Evolutionary conservation across 257 asterid species (phyloP), one percentile per base, ranked within the genome.

Genomic region (Solanum peruvianum): DNA sequence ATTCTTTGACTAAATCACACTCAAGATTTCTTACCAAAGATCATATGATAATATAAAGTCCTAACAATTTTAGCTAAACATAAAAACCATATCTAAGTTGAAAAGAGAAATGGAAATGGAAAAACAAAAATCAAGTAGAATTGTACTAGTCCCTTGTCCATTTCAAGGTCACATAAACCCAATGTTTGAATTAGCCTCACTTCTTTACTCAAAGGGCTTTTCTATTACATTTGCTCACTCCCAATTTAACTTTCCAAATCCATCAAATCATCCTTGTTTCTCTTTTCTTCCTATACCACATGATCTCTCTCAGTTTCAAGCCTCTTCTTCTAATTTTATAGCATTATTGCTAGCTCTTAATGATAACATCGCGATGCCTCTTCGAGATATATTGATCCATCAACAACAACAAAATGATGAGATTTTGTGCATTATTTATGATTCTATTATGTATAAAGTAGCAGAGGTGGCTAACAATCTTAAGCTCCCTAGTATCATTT

Each of bases 131-230:
- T 16, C 62, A 52, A 52, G 9, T 52, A 52, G 62, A 6, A 52
- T 52, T 16, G 62, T 52, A 6, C n/a, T 52, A 52, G n/a, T 52
- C 62, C 62, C 62, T 52, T 52, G 62, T 16, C 62, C 62, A 52
- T 77, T 81, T 35, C 87, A 86, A 67, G 91, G 91, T n/a, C 90
- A 89, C 85, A 82, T 41, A 5, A 89, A 85, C 8, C 90, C 89
- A 27, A 82, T 87, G 87, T 86, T 89, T 83, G 89, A 89, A 49
- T 82, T 89, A 5, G 89, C 85, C 11, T n/a, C 14, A 6, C 41
- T 86, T 27, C 85, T 89, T 41, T 80, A 89, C 21, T 85, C 87
- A 58, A 84, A 73, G 14, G 90, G 90, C 5, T 87, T 87, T 29
- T 64, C 90, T 20, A 83, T 89, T 44, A 42, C 52, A 8, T 9